These are phyloP conservation scores for Sordariomycetes sp. DNA, from an alignment of 2,329 filamentous ascomycete species.

Conservation along the genomic window DNA sequence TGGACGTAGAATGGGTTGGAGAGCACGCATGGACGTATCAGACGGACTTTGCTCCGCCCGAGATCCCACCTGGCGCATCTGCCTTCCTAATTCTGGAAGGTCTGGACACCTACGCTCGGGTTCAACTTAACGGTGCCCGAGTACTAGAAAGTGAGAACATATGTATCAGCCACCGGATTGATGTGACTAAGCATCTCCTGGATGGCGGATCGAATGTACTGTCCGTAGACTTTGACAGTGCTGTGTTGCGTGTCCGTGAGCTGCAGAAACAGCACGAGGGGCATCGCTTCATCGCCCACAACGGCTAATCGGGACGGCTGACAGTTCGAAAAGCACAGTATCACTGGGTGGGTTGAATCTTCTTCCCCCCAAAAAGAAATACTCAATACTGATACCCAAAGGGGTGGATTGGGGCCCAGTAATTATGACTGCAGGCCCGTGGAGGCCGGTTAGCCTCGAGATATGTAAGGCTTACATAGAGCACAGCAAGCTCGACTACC, in stretches of 20 bases:
- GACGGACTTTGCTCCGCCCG: slow-evolving; percentile 54
- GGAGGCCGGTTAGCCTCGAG: slow-evolving; percentile 65
- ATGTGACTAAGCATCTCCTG: slow-evolving; percentile 49
- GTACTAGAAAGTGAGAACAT: slow-evolving; percentile 70
- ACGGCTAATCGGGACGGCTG: slow-evolving; percentile 52
- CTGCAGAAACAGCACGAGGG: slow-evolving; percentile 49
- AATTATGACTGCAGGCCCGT: slow-evolving; percentile 59
- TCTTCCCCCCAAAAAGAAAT: neutral
- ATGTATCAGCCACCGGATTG: slow-evolving; percentile 65
- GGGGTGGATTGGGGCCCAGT: slow-evolving; percentile 68
- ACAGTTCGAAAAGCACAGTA: slow-evolving; percentile 59
- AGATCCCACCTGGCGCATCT: too few species aligned
- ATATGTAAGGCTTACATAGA: slow-evolving; percentile 56
- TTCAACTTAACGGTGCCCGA: slow-evolving; percentile 55
- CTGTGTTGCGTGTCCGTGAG: slow-evolving; percentile 52
- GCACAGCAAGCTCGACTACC: slow-evolving; percentile 55
- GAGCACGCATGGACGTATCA: slow-evolving; percentile 63
- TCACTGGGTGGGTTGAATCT: slow-evolving; percentile 50
- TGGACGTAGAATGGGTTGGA: slow-evolving; percentile 66
- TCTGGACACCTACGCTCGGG: slow-evolving; percentile 70
- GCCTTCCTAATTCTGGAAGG: slow-evolving; percentile 65
- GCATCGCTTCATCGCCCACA: slow-evolving; percentile 60
- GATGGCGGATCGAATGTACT: slow-evolving; percentile 45
- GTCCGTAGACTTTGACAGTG: slow-evolving; percentile 55
- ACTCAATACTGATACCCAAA: slow-evolving; percentile 16